phyloP scores from a whole-genome alignment of 306 rosid species.

The Geum urbanum region DNA sequence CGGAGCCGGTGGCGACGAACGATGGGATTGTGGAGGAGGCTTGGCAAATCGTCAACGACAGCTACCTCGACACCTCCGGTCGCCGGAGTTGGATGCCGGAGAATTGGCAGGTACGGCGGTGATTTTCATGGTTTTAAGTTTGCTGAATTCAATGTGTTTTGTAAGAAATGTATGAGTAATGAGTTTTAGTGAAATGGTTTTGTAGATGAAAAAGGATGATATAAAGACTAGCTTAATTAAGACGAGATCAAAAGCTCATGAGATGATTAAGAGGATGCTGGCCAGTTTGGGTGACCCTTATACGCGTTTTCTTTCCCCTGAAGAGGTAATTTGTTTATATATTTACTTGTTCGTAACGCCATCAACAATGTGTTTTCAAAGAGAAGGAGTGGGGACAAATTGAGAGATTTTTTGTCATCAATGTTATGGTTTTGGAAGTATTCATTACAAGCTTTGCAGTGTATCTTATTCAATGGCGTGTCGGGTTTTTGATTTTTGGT shows the following conservation, averaged over 20 bases:
- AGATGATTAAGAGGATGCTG: constrained; percentile 75
- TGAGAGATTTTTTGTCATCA: not conserved
- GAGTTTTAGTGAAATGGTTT: not conserved
- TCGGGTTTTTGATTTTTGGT: constrained; percentile 33
- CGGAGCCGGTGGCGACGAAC: constrained; percentile 46
- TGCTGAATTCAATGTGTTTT: not conserved
- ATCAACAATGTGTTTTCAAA: not conserved
- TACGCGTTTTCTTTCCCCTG: too few species aligned
- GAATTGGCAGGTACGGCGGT: constrained; percentile 57
- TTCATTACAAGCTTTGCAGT: constrained; percentile 27
- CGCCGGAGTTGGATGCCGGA: too few species aligned
- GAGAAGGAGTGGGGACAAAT: not conserved
- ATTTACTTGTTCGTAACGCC: not conserved
- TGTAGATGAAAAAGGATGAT: constrained; percentile 63
- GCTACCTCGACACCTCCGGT: constrained; percentile 51
- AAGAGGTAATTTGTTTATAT: constrained; percentile 31
- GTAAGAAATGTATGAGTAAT: not conserved
- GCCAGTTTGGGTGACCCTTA: constrained; percentile 78
- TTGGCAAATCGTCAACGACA: constrained; percentile 89
- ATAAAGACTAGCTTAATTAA: constrained; percentile 58
- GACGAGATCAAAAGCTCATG: constrained; percentile 73
- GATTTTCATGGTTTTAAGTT: too few species aligned
- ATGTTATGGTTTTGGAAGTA: not conserved
- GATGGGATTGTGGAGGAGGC: constrained; percentile 84
- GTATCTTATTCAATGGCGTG: constrained; percentile 41